Evolutionary conservation across 1,284 basidiomycete genomes (phyloP).

Genomic region (Marasmius oreades): DNA sequence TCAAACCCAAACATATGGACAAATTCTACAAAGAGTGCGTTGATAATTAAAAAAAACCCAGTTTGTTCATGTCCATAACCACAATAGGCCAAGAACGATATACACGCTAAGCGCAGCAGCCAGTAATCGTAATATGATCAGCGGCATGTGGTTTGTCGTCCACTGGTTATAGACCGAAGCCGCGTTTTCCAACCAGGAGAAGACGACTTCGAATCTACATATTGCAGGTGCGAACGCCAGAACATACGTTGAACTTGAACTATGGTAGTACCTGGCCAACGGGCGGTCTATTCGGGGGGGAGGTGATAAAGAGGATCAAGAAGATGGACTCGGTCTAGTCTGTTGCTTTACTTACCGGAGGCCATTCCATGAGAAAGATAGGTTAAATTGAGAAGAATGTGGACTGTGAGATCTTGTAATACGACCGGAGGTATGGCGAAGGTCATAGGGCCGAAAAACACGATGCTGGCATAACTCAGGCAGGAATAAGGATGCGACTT

Average conservation of each 20-base stretch:
- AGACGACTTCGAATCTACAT: conserved; percentile 27
- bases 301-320: background rate
- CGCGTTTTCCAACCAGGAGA: conserved; percentile 31
- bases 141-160: conserved; percentile 30
- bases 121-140: conserved; percentile 30
- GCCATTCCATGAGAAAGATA: conserved; percentile 32
- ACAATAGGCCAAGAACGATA: conserved; percentile 23
- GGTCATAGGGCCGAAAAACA: conserved; percentile 40
- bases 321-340: background rate
- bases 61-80: background rate
- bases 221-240: conserved; percentile 26
- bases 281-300: background rate
- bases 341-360: background rate
- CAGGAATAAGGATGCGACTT: conserved; percentile 11
- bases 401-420: conserved; percentile 31
- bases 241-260: conserved; percentile 25
- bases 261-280: conserved; percentile 24
- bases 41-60: too few species aligned
- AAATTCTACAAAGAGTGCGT: too few species aligned
- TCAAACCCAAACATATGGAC: background rate
- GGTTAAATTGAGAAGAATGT: conserved; percentile 27
- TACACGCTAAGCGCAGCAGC: conserved; percentile 26
- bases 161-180: conserved; percentile 33
- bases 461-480: conserved; percentile 29
- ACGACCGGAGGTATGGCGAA: conserved; percentile 34